Conservation (phyloP, 345 rosid species). For the Boechera retrofracta region DNA sequence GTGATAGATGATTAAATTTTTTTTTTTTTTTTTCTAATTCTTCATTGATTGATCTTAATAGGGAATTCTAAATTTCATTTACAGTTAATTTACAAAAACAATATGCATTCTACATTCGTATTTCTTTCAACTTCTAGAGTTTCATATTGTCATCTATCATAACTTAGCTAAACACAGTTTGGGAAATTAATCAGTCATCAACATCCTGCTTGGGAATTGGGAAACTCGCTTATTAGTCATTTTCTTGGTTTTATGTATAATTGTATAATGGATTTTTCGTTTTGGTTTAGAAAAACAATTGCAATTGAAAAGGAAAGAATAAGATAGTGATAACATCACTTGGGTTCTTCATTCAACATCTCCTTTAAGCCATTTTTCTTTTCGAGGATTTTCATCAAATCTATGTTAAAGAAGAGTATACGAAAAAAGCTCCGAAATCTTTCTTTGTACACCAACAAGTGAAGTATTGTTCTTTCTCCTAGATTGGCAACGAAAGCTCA, state of each 20-base stretch:
- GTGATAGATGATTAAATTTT: too few species aligned
- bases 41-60: too few species aligned
- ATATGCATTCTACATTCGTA: neutral
- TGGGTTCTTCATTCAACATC: slow-evolving; percentile 15
- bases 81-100: neutral
- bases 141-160: neutral
- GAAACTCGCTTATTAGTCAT: neutral
- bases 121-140: neutral
- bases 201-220: neutral
- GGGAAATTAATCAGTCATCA: neutral
- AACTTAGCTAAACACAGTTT: neutral
- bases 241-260: neutral
- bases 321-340: neutral
- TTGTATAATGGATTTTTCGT: neutral
- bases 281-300: neutral
- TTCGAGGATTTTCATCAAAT: neutral
- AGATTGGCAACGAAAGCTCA: slow-evolving; percentile 4
- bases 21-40: too few species aligned
- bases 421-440: slow-evolving; percentile 27
- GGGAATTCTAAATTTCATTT: too few species aligned
- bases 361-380: slow-evolving; percentile 10
- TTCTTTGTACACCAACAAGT: slow-evolving; percentile 36
- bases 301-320: neutral
- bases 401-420: slow-evolving; percentile 25
- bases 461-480: slow-evolving; percentile 14